phyloP scores from a whole-genome alignment of 179 eudicot genomes.

The Beta lomatogona region DNA sequence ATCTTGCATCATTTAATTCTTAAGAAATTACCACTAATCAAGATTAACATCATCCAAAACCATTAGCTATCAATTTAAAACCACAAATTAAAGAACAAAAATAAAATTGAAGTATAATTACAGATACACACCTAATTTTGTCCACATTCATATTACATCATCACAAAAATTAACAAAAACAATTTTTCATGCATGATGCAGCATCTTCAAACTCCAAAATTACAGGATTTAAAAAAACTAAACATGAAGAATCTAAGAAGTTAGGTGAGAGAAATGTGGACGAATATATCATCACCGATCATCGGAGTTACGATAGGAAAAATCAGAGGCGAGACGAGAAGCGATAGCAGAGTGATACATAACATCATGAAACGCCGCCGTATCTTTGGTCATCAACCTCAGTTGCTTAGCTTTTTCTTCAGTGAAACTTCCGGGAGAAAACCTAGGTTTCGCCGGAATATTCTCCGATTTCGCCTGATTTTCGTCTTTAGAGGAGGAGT shows the following conservation, averaged over 20 bases:
- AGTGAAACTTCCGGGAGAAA: slow-evolving; percentile 55
- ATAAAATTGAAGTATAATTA: not conserved
- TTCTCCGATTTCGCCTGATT: not conserved
- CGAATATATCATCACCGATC: not conserved
- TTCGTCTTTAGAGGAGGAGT: not conserved
- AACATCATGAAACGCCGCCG: slow-evolving; percentile 53
- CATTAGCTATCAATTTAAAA: not conserved
- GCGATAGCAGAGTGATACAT: slow-evolving; percentile 86
- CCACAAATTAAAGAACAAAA: not conserved
- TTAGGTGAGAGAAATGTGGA: slow-evolving; percentile 4
- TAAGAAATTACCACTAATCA: not conserved
- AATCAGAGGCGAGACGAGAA: slow-evolving; percentile 51
- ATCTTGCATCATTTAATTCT: not conserved
- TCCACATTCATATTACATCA: slow-evolving; percentile 11
- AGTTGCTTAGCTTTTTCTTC: slow-evolving; percentile 68
- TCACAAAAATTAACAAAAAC: slow-evolving; percentile 10
- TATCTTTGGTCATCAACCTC: slow-evolving; percentile 57
- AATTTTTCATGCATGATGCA: slow-evolving; percentile 19
- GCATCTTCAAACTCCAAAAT: not conserved
- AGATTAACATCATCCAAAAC: not conserved
- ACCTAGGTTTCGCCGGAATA: slow-evolving; percentile 33
- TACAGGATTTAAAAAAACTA: not conserved
- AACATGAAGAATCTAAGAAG: not conserved
- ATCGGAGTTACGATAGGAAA: slow-evolving; percentile 5
- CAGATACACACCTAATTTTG: not conserved